Evolutionary conservation across 805 yeast species (phyloP), one percentile per base, ranked within the genome.

Genomic region (Zygosaccharomyces kombuchaensis): DNA sequence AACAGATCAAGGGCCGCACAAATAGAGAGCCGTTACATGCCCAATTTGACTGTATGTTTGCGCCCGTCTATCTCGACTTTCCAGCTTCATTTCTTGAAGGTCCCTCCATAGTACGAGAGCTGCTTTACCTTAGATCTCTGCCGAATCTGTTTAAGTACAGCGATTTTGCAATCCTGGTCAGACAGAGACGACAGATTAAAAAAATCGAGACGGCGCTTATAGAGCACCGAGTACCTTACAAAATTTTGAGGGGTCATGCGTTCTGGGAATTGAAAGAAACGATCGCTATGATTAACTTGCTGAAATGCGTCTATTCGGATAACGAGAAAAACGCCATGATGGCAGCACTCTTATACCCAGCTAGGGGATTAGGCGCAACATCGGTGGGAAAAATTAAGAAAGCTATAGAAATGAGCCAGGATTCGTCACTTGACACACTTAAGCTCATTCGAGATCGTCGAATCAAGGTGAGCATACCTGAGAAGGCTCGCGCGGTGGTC

Each of bases 231-330:
- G 74, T 89, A 2, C 89, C 93, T 0, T 85, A 86, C 56, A 65
- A 67, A 7, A 74, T 89, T 47, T 71, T 84, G 0, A 81, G 82
- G 43, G 96, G 96, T 0, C 72, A 71, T 36, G 82, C 88, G 1
- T 86, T 88, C 56, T 87, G 95, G 91, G 87, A 84, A 34, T 64
- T 83, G 34, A 77, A 76, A 45, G 96, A 87, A 56, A 81, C 87
- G 12, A 69, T 72, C 17, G 65, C 77, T 0, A 72, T 86, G 46
- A 49, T 88, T 35, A 85, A 83, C 57, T 80, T 81, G 52, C 58
- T 91, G 22, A 73, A 88, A 26, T 78, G 82, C 1, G 68, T 86
- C 4, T 71, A 77, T 4, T 75, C 82, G 22, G 77, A 74, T 19
- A 62, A 66, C 43, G 96, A 88, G 58, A 67, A 75, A 46, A 60